Conservation (phyloP, 208 protist species). For the Wallacemonas sp. region DNA sequence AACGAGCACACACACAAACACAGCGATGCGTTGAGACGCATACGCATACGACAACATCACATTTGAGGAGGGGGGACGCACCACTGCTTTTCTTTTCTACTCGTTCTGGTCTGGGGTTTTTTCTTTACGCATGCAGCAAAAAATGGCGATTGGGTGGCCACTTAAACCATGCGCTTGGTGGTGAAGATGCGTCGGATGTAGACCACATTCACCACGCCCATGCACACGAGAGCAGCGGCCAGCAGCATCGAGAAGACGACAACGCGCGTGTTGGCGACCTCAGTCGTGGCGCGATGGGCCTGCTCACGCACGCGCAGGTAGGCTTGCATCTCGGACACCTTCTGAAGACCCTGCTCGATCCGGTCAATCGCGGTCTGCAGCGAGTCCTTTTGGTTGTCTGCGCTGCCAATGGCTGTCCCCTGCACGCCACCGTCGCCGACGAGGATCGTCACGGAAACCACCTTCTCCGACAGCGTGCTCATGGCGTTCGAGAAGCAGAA, state of each 20-base stretch:
- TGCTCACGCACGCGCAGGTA: conserved; percentile 67
- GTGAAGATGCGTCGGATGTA: conserved; percentile 79
- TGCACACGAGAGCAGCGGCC: conserved; percentile 59
- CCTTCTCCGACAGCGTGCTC: conserved; percentile 78
- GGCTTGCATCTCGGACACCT: conserved; percentile 81
- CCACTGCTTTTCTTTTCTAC: background rate
- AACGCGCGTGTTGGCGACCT: conserved; percentile 85
- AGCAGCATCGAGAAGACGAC: conserved; percentile 79
- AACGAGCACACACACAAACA: too few relatives aligned
- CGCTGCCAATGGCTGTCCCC: background rate
- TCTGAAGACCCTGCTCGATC: conserved; percentile 60
- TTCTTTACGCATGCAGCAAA: too few relatives aligned
- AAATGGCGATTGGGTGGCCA: too few relatives aligned
- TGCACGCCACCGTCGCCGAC: conserved; percentile 32
- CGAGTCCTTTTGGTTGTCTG: conserved; percentile 30
- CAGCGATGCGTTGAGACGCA: too few relatives aligned
- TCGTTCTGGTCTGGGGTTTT: background rate
- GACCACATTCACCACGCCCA: conserved; percentile 74
- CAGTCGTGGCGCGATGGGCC: conserved; percentile 72
- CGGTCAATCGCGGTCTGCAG: conserved; percentile 63
- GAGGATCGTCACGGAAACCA: conserved; percentile 74
- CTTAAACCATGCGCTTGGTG: conserved; percentile 75
- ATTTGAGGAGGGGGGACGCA: too few relatives aligned
- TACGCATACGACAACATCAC: too few relatives aligned
- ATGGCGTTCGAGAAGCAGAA: conserved; percentile 92